phyloP scores from a whole-genome alignment of 106 monocot species.

The Dioscorea zingiberensis region DNA sequence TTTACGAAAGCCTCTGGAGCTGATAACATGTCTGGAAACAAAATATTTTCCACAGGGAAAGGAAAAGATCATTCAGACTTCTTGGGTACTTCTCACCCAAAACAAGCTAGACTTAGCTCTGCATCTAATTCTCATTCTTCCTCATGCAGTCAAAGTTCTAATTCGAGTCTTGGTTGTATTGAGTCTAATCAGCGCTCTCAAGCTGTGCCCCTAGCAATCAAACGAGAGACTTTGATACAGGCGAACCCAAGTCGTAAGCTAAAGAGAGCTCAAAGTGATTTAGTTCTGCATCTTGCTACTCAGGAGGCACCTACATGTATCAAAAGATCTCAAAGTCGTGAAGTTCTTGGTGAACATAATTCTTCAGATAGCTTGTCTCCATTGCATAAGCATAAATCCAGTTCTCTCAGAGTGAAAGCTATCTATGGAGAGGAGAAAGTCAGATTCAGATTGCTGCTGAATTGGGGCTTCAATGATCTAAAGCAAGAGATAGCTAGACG shows the following conservation, averaged over 20 bases:
- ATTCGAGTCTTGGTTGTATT: constrained; percentile 43
- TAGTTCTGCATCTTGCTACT: constrained; percentile 6
- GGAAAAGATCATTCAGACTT: constrained; percentile 16
- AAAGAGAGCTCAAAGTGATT: constrained; percentile 6
- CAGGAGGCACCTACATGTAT: constrained; percentile 12
- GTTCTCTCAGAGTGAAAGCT: constrained; percentile 46
- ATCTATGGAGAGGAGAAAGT: constrained; percentile 64
- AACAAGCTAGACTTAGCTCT: constrained; percentile 14
- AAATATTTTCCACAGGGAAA: constrained; percentile 3
- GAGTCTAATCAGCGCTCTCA: constrained; percentile 8
- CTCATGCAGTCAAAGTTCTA: constrained; percentile 43
- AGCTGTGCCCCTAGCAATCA: constrained; percentile 12
- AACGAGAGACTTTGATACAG: constrained; percentile 24
- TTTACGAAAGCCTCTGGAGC: constrained; percentile 29
- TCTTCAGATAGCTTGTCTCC: background rate
- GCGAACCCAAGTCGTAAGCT: constrained; percentile 12
- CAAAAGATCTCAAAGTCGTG: constrained; percentile 7
- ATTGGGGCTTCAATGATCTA: constrained; percentile 52
- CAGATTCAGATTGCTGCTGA: constrained; percentile 42
- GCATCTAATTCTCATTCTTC: constrained; percentile 40
- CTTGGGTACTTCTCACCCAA: constrained; percentile 10
- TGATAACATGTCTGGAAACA: constrained; percentile 12
- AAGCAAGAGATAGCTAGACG: constrained; percentile 48
- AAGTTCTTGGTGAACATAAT: constrained; percentile 9
- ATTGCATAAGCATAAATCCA: background rate